Conservation (phyloP, 2,329 filamentous ascomycete species). For the Epicoccum sorghinum region DNA sequence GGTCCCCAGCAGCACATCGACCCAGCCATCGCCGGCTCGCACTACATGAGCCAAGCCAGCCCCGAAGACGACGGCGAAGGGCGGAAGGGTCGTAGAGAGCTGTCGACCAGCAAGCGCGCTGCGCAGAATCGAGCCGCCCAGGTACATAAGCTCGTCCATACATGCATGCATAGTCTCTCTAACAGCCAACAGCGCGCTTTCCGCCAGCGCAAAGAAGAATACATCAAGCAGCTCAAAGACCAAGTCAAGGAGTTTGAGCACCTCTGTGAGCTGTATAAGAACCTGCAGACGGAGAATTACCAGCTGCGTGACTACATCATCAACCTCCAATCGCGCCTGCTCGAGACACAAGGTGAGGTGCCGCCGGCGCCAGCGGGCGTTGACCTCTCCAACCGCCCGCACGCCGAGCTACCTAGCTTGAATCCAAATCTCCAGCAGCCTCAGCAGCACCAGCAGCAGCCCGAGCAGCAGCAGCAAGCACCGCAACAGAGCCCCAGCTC, state of each 20-base stretch:
- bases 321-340: constrained; percentile 81
- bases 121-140: constrained; percentile 97
- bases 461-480: constrained; percentile 32
- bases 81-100: constrained; percentile 77
- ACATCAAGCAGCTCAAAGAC: constrained; percentile 96
- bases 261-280: constrained; percentile 78
- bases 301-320: constrained; percentile 91
- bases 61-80: constrained; percentile 56
- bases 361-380: constrained; percentile 83
- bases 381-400: constrained; percentile 65
- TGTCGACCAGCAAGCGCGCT: constrained; percentile 94
- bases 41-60: constrained; percentile 55
- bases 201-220: constrained; percentile 94
- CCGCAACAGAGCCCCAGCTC: constrained; percentile 29
- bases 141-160: constrained; percentile 58
- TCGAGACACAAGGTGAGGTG: constrained; percentile 82
- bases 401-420: constrained; percentile 39
- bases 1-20: constrained; percentile 62
- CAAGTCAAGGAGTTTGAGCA: constrained; percentile 82
- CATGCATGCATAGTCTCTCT: constrained; percentile 20
- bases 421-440: constrained; percentile 25
- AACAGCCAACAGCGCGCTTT: constrained; percentile 76
- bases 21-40: constrained; percentile 62
- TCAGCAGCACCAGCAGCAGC: constrained; percentile 12
- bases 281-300: constrained; percentile 87